These are phyloP conservation scores for Firmiana major DNA, from an alignment of 345 rosid genomes.

Conservation along the genomic window DNA sequence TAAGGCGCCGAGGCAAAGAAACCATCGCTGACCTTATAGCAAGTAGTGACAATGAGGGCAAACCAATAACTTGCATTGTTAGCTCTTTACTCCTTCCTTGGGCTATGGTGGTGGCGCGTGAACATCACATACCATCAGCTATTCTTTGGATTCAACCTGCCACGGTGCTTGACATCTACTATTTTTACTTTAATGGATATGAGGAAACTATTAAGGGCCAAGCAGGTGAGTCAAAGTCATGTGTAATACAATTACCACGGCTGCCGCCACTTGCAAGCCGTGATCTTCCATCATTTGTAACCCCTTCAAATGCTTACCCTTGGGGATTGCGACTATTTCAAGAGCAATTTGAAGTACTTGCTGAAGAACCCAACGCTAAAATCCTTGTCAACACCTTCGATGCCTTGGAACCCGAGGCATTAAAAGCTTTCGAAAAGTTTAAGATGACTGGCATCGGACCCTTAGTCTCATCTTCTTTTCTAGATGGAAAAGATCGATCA, in stretches of 20 bases:
- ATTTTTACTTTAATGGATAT: slow-evolving; percentile 23
- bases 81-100: slow-evolving; percentile 53
- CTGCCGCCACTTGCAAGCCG: too few species aligned
- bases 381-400: slow-evolving; percentile 57
- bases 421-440: slow-evolving; percentile 25
- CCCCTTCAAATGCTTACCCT: too few species aligned
- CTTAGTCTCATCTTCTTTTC: slow-evolving; percentile 37
- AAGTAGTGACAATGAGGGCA: slow-evolving; percentile 1
- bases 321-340: neutral
- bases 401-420: slow-evolving; percentile 46
- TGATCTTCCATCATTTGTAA: too few species aligned
- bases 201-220: too few species aligned
- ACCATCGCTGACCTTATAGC: slow-evolving; percentile 34
- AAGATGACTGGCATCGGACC: slow-evolving; percentile 47
- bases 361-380: slow-evolving; percentile 37
- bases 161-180: slow-evolving; percentile 48
- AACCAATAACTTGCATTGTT: slow-evolving; percentile 32
- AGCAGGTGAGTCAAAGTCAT: too few species aligned
- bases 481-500: slow-evolving; percentile 12
- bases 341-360: slow-evolving; percentile 32
- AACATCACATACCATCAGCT: slow-evolving; percentile 28
- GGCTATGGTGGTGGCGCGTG: slow-evolving; percentile 48
- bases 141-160: slow-evolving; percentile 71
- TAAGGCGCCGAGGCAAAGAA: slow-evolving; percentile 36
- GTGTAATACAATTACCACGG: too few species aligned